A percentile compares a stretch with the other conserved stretches of the same genome.
Evolutionary conservation across 768 basidiomycete species (phyloP).

Genomic region (Crepidotus variabilis): DNA sequence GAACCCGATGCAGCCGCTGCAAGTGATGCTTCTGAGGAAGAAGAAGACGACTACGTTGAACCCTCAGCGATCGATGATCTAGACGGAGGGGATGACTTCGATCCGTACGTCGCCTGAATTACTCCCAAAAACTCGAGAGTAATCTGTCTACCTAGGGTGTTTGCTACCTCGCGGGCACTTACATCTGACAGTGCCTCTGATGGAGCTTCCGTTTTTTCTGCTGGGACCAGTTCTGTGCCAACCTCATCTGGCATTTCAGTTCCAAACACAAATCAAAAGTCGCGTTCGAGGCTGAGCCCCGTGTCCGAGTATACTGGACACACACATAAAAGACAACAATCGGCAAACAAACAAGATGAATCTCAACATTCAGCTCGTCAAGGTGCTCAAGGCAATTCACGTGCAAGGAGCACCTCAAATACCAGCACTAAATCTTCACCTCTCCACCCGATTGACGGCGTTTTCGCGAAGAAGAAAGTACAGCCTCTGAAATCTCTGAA

Average conservation of each 20-base stretch:
- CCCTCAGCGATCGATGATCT: slow-evolving; percentile 46
- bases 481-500: slow-evolving; percentile 35
- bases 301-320: slow-evolving; percentile 49
- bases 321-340: slow-evolving; percentile 12
- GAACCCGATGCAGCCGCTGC: slow-evolving; percentile 44
- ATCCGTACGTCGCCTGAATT: slow-evolving; percentile 53
- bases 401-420: slow-evolving; percentile 19
- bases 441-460: slow-evolving; percentile 14
- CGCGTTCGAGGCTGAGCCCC: slow-evolving; percentile 55
- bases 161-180: slow-evolving; percentile 55
- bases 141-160: slow-evolving; percentile 44
- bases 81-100: slow-evolving; percentile 73
- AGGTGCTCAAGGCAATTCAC: slow-evolving; percentile 8
- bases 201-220: slow-evolving; percentile 54
- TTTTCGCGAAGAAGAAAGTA: slow-evolving; percentile 54
- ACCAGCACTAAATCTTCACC: slow-evolving; percentile 13
- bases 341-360: slow-evolving; percentile 14
- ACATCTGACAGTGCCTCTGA: slow-evolving; percentile 66
- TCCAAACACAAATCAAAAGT: slow-evolving; percentile 35
- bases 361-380: slow-evolving; percentile 9
- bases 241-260: slow-evolving; percentile 53
- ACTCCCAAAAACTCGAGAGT: background rate
- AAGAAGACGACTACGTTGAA: slow-evolving; percentile 46
- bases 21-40: slow-evolving; percentile 44
- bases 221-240: slow-evolving; percentile 45